These are phyloP conservation scores for Globisporangium orthogonon DNA, from an alignment of 352 stramenopile species.

Conservation along the genomic window DNA sequence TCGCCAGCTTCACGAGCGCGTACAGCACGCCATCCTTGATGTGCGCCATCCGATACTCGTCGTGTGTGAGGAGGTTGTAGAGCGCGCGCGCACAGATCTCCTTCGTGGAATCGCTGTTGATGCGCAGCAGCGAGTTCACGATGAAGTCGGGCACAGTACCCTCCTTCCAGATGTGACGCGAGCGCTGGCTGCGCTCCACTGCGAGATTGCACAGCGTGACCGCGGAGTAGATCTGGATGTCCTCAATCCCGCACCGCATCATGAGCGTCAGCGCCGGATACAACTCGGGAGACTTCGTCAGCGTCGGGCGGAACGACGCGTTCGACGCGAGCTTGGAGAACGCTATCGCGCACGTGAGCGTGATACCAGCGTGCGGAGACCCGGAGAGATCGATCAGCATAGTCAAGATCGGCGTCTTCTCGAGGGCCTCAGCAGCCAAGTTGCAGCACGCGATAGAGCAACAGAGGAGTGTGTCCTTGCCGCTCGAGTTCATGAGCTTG, in stretches of 20 bases:
- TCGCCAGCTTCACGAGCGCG: slow-evolving; percentile 81
- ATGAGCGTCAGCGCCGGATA: slow-evolving; percentile 78
- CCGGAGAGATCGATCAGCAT: slow-evolving; percentile 78
- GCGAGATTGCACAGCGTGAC: slow-evolving; percentile 82
- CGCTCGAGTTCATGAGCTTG: slow-evolving; percentile 56
- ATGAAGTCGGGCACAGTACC: slow-evolving; percentile 86
- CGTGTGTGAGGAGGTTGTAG: slow-evolving; percentile 84
- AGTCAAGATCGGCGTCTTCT: slow-evolving; percentile 61
- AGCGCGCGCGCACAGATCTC: slow-evolving; percentile 80
- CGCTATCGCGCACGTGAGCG: slow-evolving; percentile 67
- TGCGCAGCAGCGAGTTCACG: slow-evolving; percentile 83
- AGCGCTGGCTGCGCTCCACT: slow-evolving; percentile 52
- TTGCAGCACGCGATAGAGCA: slow-evolving; percentile 77
- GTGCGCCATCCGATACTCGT: slow-evolving; percentile 70
- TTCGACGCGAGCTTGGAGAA: slow-evolving; percentile 74
- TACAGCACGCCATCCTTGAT: slow-evolving; percentile 86
- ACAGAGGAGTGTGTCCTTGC: slow-evolving; percentile 59
- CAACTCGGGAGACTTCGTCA: slow-evolving; percentile 64
- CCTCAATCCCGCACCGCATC: slow-evolving; percentile 85
- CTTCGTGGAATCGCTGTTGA: slow-evolving; percentile 87
- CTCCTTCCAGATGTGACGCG: slow-evolving; percentile 79
- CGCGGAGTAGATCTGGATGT: slow-evolving; percentile 88
- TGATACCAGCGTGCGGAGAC: slow-evolving; percentile 54
- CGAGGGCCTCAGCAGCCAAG: slow-evolving; percentile 52
- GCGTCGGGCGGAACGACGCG: slow-evolving; percentile 34